Conservation (phyloP, 2,329 filamentous ascomycete species). For the Talaromyces sp. region DNA sequence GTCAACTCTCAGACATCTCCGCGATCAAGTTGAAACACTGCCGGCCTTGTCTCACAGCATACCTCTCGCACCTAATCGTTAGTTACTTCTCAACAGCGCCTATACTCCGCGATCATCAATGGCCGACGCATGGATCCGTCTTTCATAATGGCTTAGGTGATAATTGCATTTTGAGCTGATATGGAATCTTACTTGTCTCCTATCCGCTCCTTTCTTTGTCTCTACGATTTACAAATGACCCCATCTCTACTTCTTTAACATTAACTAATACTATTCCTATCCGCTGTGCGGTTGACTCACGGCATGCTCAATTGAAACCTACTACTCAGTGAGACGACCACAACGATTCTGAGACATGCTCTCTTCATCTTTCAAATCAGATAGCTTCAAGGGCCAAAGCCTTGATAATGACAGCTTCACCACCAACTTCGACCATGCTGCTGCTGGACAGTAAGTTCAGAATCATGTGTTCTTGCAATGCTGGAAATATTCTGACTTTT, state of each 20-base stretch:
- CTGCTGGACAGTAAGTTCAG: conserved; percentile 47
- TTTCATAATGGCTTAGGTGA: neutral
- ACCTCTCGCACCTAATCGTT: neutral
- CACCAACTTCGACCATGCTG: conserved; percentile 40
- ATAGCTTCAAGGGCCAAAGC: conserved; percentile 29
- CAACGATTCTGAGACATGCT: conserved; percentile 5
- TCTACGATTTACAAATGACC: neutral
- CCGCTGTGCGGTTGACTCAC: conserved; percentile 5
- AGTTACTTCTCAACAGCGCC: too few species aligned
- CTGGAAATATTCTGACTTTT: neutral
- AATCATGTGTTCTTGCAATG: neutral
- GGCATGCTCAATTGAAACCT: conserved; percentile 1
- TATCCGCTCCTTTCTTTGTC: neutral
- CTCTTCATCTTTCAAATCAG: conserved; percentile 29
- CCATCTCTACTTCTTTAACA: neutral
- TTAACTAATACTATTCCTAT: neutral
- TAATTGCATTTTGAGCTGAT: conserved; percentile 3
- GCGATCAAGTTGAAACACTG: neutral
- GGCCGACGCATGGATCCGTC: neutral
- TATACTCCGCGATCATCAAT: neutral
- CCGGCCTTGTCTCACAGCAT: neutral
- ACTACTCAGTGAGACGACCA: neutral
- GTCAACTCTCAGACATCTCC: neutral
- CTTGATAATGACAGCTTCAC: conserved; percentile 38
- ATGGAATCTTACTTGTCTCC: conserved; percentile 10